Base-by-base conservation (phyloP, 148 eudicot species). In the Salicornia ramosissima region DNA sequence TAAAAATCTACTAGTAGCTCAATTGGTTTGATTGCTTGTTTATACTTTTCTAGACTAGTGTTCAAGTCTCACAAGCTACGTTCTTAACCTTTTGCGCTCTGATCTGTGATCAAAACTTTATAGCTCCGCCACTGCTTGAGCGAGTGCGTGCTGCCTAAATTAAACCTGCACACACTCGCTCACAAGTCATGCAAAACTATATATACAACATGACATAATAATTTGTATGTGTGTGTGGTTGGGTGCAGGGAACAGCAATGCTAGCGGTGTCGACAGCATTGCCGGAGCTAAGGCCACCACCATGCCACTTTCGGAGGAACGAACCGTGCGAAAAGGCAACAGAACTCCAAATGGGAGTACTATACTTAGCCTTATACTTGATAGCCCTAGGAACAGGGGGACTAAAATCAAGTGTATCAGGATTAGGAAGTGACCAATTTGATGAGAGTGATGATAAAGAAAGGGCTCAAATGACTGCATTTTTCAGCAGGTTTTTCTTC, bases 401-500 rank as follows among this genome's bases (percentile, higher is more conserved):
- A 1, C 33, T 81, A 45, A 81, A 81, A 66, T 81, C 84, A 46
- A 81, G 84, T 64, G 81, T 77, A 0, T 81, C 84, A 4, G 84
- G 84, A 1, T 74, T 81, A 15, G 84, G 84, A 28, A 81, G 84
- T 43, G 84, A 81, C 40, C 84, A 81, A 51, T 81, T 81, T 19
- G 84, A 81, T 42, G 84, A 81, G 39, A 74, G 81, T 25, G 90
- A 93, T 18, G 86, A 83, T 50, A 82, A 75, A 52, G 98, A 93
- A 49, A 86, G 77, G 43, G 79, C 90, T 0, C 90, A 88, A 61
- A 93, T 84, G 98, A 87, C 90, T 0, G 87, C 77, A n/a, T 93
- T 93, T 82, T 93, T 93, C 74, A 86, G 89, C 56, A 77, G 98
- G 65, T 93, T 93, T 80, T 90, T 90, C 81, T 93, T 93, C 81